Conservation (phyloP, 1,284 basidiomycete species). For the Tremellales sp. region DNA sequence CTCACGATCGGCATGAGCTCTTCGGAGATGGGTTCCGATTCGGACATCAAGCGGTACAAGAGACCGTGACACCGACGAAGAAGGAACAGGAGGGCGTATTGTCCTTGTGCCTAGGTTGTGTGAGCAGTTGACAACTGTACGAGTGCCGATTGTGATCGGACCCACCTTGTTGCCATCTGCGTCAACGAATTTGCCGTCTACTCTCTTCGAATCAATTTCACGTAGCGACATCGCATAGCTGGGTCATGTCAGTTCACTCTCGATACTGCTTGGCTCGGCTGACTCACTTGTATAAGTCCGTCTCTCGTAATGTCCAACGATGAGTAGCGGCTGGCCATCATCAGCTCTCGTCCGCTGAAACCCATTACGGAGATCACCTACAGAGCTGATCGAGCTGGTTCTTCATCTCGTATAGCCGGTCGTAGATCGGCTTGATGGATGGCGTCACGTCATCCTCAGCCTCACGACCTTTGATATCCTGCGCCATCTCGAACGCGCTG, state of each 20-base stretch:
- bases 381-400: slow-evolving; percentile 44
- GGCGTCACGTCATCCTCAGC: slow-evolving; percentile 85
- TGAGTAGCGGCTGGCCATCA: slow-evolving; percentile 78
- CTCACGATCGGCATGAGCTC: slow-evolving; percentile 92
- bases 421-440: slow-evolving; percentile 90
- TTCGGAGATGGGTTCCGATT: slow-evolving; percentile 98
- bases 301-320: slow-evolving; percentile 95
- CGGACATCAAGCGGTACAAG: slow-evolving; percentile 89
- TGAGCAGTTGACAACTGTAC: not conserved
- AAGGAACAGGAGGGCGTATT: slow-evolving; percentile 75
- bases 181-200: slow-evolving; percentile 96
- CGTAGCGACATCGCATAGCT: slow-evolving; percentile 86
- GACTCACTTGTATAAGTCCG: slow-evolving; percentile 75
- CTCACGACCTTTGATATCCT: slow-evolving; percentile 93
- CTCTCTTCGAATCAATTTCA: slow-evolving; percentile 94
- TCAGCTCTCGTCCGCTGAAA: not conserved
- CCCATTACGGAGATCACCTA: slow-evolving; percentile 18
- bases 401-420: slow-evolving; percentile 81
- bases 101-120: slow-evolving; percentile 26
- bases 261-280: not conserved
- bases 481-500: slow-evolving; percentile 93
- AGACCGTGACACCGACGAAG: slow-evolving; percentile 93
- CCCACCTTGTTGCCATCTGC: slow-evolving; percentile 73
- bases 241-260: slow-evolving; percentile 10
- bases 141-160: not conserved